These are phyloP conservation scores for Talaromyces stipitatus DNA, from an alignment of 495 filamentous ascomycete species.

Conservation along the genomic window DNA sequence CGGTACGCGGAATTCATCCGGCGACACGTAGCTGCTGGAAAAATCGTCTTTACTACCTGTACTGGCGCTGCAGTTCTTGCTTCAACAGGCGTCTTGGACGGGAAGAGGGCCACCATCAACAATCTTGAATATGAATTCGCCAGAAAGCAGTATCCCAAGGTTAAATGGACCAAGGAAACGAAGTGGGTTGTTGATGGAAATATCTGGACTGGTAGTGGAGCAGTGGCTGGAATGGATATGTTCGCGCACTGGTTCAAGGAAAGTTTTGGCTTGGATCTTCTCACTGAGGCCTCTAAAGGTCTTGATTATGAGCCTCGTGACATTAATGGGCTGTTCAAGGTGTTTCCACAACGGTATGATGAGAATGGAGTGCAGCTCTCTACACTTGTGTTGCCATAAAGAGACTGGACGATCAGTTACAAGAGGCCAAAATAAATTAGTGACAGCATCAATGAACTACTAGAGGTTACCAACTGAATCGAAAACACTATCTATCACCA, in stretches of 20 bases:
- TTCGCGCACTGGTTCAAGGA: conserved; percentile 24
- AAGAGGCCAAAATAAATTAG: too few species aligned
- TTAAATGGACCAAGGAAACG: neutral
- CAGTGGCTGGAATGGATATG: conserved; percentile 32
- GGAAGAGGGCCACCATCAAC: conserved; percentile 11
- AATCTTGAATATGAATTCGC: neutral
- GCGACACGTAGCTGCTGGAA: neutral
- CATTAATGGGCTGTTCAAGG: conserved; percentile 7
- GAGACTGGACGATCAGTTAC: too few species aligned
- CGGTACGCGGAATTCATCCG: neutral
- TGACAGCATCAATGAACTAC: too few species aligned
- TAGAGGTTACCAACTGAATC: too few species aligned
- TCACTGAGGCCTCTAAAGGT: neutral
- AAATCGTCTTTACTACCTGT: neutral
- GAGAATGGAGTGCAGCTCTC: neutral
- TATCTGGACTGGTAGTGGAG: conserved; percentile 28
- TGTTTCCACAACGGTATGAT: conserved; percentile 10
- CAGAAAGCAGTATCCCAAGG: neutral
- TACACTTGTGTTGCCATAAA: neutral
- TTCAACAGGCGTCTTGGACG: conserved; percentile 9
- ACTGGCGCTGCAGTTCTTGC: conserved; percentile 10
- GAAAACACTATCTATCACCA: too few species aligned
- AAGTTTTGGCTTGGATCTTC: conserved; percentile 14
- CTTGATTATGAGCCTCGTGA: conserved; percentile 13
- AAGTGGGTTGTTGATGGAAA: conserved; percentile 30